These are phyloP conservation scores for Mycena capillaripes DNA, from an alignment of 768 basidiomycete genomes.

Conservation along the genomic window DNA sequence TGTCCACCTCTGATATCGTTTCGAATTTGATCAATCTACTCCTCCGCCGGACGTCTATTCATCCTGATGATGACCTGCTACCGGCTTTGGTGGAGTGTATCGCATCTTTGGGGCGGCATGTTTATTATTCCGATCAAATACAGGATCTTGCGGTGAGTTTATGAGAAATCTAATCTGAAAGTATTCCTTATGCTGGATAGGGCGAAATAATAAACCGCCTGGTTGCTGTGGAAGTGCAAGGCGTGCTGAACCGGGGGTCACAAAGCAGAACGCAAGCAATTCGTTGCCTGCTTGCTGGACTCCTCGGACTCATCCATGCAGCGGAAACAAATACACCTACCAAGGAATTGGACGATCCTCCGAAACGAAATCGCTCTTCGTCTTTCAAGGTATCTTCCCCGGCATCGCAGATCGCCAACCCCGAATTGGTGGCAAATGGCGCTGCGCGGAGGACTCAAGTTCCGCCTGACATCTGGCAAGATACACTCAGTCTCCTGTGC, in stretches of 20 bases:
- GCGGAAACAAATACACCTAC: constrained; percentile 64
- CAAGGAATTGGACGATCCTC: constrained; percentile 32
- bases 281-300: constrained; percentile 75
- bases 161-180: background rate
- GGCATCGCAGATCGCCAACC: constrained; percentile 43
- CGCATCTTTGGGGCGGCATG: constrained; percentile 87
- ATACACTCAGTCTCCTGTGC: constrained; percentile 87
- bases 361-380: constrained; percentile 43
- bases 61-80: constrained; percentile 75
- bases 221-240: constrained; percentile 76
- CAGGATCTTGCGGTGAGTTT: constrained; percentile 82
- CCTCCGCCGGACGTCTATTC: constrained; percentile 75
- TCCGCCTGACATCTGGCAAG: constrained; percentile 91
- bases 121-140: constrained; percentile 97
- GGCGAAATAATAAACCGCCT: constrained; percentile 86
- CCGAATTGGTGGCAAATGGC: constrained; percentile 44
- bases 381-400: constrained; percentile 40
- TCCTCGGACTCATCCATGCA: constrained; percentile 78
- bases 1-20: constrained; percentile 92
- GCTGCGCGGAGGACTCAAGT: constrained; percentile 75
- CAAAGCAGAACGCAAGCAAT: constrained; percentile 74
- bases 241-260: constrained; percentile 58
- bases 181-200: constrained; percentile 42
- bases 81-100: constrained; percentile 81
- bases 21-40: constrained; percentile 83